phyloP scores from a whole-genome alignment of 768 basidiomycete genomes.

The Leccinum obscurum region DNA sequence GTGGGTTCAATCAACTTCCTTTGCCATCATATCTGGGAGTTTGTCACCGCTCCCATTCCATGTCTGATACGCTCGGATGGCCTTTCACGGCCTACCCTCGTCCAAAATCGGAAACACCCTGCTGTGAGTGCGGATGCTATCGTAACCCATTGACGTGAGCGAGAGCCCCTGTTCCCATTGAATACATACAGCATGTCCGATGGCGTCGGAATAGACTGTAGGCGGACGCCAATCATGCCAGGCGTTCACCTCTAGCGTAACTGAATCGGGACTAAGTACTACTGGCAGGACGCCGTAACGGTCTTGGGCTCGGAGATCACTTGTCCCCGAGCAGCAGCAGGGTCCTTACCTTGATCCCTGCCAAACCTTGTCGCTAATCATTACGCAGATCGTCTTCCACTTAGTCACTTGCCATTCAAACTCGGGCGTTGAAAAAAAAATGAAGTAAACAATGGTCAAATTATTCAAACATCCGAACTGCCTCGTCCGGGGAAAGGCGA shows the following conservation, averaged over 20 bases:
- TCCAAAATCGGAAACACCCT: conserved; percentile 4
- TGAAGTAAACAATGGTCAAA: background rate
- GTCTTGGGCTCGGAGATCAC: background rate
- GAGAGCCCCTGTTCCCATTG: too few species aligned
- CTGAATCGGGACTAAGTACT: background rate
- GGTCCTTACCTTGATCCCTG: conserved; percentile 1
- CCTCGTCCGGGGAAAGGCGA: background rate
- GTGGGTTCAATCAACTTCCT: background rate
- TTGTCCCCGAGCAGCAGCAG: background rate
- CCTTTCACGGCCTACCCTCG: background rate
- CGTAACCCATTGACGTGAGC: background rate
- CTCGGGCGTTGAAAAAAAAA: background rate
- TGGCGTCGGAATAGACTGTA: conserved; percentile 7
- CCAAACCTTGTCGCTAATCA: background rate
- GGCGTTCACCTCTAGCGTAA: conserved; percentile 5
- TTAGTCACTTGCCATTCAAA: background rate
- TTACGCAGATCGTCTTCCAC: background rate
- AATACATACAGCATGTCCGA: conserved; percentile 4
- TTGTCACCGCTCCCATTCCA: background rate
- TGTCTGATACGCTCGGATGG: background rate
- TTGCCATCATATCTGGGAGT: background rate
- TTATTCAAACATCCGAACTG: background rate
- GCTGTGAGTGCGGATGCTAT: background rate
- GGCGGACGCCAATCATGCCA: conserved; percentile 3
- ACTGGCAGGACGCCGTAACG: conserved; percentile 1